phyloP scores from a whole-genome alignment of 75 land plant genomes.

The Isoetes taiwanensis region DNA sequence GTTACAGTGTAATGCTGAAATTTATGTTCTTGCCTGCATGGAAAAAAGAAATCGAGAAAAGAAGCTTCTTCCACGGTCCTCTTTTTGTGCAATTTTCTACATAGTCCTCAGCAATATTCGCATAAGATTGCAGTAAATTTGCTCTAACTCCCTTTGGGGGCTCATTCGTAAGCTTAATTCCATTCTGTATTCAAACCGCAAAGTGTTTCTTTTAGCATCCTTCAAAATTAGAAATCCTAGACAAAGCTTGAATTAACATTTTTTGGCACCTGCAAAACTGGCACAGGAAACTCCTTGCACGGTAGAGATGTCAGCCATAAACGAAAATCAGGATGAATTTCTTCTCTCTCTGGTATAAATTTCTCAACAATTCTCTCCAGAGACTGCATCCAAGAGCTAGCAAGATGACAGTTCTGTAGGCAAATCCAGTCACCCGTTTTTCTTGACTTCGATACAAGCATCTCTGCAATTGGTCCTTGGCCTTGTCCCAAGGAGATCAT shows the following conservation, averaged over 20 bases:
- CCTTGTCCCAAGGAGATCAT: conserved; percentile 31
- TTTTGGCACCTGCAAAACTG: conserved; percentile 21
- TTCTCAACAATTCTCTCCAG: conserved; percentile 22
- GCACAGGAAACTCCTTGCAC: conserved; percentile 24
- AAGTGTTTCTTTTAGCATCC: too few species aligned
- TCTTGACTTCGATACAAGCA: conserved; percentile 22
- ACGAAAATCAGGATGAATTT: conserved; percentile 26
- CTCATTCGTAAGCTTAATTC: conserved; percentile 27
- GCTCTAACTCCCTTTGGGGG: conserved; percentile 29
- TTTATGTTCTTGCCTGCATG: conserved; percentile 17
- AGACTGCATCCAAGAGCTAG: conserved; percentile 29
- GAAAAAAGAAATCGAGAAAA: conserved; percentile 27
- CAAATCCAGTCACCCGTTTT: conserved; percentile 31
- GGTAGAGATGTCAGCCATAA: conserved; percentile 30
- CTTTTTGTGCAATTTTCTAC: conserved; percentile 21
- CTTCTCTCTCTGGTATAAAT: conserved; percentile 16
- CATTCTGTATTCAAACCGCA: conserved; percentile 27
- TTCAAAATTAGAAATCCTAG: too few species aligned
- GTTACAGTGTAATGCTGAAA: too few species aligned
- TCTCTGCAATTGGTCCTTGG: conserved; percentile 31
- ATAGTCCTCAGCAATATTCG: conserved; percentile 14
- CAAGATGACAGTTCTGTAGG: conserved; percentile 27
- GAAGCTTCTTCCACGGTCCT: conserved; percentile 26
- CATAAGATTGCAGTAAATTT: conserved; percentile 24
- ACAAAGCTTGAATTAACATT: too few species aligned